Evolutionary conservation across 805 yeast species (phyloP).

Genomic region (Yarrowia osloensis): DNA sequence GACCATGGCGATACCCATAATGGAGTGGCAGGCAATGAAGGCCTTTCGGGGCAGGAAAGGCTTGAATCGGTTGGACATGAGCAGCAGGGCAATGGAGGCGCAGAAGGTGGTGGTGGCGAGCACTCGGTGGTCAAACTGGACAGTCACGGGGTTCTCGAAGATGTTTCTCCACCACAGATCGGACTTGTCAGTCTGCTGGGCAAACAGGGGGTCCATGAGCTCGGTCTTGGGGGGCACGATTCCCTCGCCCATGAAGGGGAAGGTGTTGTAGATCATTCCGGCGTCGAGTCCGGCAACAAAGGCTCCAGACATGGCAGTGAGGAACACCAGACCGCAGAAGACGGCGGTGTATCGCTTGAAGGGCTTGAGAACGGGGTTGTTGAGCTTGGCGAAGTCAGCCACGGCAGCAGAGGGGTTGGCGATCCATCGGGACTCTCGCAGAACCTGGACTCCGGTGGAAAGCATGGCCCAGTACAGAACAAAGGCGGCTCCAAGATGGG

Average conservation of each 20-base stretch:
- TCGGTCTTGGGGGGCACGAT: slow-evolving; percentile 79
- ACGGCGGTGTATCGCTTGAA: slow-evolving; percentile 59
- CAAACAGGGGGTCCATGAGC: slow-evolving; percentile 69
- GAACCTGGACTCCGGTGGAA: slow-evolving; percentile 83
- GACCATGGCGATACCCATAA: slow-evolving; percentile 79
- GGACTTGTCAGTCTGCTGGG: slow-evolving; percentile 64
- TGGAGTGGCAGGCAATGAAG: slow-evolving; percentile 57
- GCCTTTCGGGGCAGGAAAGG: slow-evolving; percentile 58
- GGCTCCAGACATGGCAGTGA: slow-evolving; percentile 97
- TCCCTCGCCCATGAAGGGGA: slow-evolving; percentile 87
- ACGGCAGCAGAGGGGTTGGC: slow-evolving; percentile 62
- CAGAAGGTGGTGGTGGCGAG: slow-evolving; percentile 80
- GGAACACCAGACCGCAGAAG: slow-evolving; percentile 67
- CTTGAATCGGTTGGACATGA: slow-evolving; percentile 63
- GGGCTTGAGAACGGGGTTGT: slow-evolving; percentile 58
- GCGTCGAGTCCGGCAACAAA: slow-evolving; percentile 98
- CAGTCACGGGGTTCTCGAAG: slow-evolving; percentile 94
- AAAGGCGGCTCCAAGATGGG: slow-evolving; percentile 94
- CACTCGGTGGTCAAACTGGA: slow-evolving; percentile 86
- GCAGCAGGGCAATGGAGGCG: slow-evolving; percentile 67
- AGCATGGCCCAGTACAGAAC: slow-evolving; percentile 83
- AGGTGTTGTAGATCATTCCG: slow-evolving; percentile 91
- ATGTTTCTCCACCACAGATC: slow-evolving; percentile 90
- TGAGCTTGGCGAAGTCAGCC: slow-evolving; percentile 57
- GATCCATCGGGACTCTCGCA: slow-evolving; percentile 71